phyloP scores from a whole-genome alignment of 148 eudicot genomes.

The Amaranthus palmeri region DNA sequence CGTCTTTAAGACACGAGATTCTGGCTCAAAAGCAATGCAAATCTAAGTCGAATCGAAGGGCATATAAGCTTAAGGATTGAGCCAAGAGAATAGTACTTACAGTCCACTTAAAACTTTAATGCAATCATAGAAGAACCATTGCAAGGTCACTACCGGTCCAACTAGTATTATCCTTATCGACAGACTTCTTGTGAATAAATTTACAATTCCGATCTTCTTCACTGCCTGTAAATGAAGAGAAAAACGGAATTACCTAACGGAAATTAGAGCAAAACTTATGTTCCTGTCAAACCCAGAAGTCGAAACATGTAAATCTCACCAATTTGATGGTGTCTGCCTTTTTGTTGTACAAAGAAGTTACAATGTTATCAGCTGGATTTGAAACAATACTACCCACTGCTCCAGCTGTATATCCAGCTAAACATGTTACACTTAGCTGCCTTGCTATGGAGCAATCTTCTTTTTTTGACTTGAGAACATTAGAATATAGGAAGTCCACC shows the following conservation, averaged over 20 bases:
- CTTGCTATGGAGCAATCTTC: slow-evolving; percentile 53
- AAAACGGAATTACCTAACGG: background rate
- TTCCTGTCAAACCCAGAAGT: background rate
- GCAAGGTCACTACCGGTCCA: slow-evolving; percentile 32
- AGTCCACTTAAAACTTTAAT: slow-evolving; percentile 26
- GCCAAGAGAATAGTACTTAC: slow-evolving; percentile 20
- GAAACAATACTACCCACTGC: slow-evolving; percentile 56
- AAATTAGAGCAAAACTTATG: background rate
- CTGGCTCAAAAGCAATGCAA: background rate
- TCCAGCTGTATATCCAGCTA: slow-evolving; percentile 68
- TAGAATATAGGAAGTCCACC: slow-evolving; percentile 43
- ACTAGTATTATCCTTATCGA: slow-evolving; percentile 25
- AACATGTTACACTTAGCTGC: slow-evolving; percentile 53
- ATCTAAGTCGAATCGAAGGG: background rate
- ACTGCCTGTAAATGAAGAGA: slow-evolving; percentile 16
- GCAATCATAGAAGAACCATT: slow-evolving; percentile 34
- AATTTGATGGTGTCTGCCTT: slow-evolving; percentile 32
- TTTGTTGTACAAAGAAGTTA: slow-evolving; percentile 50
- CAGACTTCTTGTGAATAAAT: slow-evolving; percentile 32
- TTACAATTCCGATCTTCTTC: slow-evolving; percentile 25
- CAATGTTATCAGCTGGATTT: slow-evolving; percentile 70
- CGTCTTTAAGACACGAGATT: background rate
- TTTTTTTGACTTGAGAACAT: slow-evolving; percentile 37
- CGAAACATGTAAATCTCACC: slow-evolving; percentile 14
- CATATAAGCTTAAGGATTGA: background rate